Conservation (phyloP, 2,329 filamentous ascomycete species). For the Penicillium sp. region DNA sequence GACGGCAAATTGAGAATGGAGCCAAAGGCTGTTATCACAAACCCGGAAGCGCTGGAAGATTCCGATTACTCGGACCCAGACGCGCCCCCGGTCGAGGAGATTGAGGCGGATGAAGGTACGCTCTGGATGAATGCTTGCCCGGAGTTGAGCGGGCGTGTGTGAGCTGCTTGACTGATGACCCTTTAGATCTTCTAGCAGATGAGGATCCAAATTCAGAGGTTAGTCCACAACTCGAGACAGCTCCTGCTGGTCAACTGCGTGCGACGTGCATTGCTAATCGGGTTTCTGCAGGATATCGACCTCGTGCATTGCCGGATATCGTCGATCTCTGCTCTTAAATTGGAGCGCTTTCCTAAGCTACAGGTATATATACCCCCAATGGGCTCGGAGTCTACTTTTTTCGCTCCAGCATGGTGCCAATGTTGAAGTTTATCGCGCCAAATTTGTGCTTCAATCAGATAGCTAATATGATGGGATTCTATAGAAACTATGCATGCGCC, state of each 20-base stretch:
- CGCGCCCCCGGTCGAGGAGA: constrained; percentile 65
- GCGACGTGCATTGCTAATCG: constrained; percentile 15
- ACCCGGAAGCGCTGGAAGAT: constrained; percentile 79
- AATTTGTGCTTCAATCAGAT: neutral
- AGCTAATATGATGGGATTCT: neutral
- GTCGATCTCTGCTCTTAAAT: constrained; percentile 70
- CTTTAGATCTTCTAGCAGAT: constrained; percentile 56
- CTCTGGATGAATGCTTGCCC: neutral
- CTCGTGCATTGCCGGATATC: constrained; percentile 81
- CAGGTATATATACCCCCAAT: constrained; percentile 44
- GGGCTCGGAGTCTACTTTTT: neutral
- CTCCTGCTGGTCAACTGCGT: neutral
- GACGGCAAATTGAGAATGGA: constrained; percentile 56
- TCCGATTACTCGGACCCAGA: constrained; percentile 76
- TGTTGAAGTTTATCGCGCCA: neutral
- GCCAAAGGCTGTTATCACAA: constrained; percentile 64
- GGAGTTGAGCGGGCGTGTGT: neutral
- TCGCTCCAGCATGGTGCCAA: neutral
- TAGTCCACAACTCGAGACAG: constrained; percentile 13
- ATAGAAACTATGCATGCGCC: constrained; percentile 77
- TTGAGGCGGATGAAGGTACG: constrained; percentile 75
- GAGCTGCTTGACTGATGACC: constrained; percentile 10
- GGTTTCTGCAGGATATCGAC: constrained; percentile 66
- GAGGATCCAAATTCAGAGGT: constrained; percentile 54
- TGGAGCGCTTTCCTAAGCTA: constrained; percentile 77